phyloP scores from a whole-genome alignment of 768 basidiomycete genomes.

The Kwoniella sp. region DNA sequence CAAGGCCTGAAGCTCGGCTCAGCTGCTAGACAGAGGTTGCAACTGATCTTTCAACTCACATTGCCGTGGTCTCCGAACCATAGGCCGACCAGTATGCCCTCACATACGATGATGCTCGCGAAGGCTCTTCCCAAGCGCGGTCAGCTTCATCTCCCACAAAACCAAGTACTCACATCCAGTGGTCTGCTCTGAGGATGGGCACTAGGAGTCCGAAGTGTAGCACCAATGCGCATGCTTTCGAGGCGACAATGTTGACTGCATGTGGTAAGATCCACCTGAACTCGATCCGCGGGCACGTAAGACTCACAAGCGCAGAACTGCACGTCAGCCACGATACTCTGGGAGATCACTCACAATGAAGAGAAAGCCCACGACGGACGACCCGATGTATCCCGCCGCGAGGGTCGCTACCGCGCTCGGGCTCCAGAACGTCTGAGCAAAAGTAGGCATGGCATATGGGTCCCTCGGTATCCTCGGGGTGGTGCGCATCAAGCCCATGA shows the following conservation, averaged over 20 bases:
- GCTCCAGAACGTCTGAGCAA: constrained; percentile 45
- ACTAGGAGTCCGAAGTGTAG: constrained; percentile 80
- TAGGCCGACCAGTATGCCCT: constrained; percentile 81
- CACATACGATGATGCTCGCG: constrained; percentile 71
- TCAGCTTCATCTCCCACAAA: not conserved
- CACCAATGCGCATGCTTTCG: constrained; percentile 87
- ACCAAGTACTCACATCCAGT: constrained; percentile 69
- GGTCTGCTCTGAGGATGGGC: constrained; percentile 77
- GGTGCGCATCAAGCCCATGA: constrained; percentile 40
- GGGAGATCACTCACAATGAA: constrained; percentile 40
- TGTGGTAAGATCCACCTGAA: not conserved
- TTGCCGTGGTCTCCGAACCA: constrained; percentile 93
- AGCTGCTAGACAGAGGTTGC: not conserved
- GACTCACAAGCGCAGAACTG: constrained; percentile 39
- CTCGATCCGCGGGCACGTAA: not conserved
- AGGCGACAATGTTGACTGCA: constrained; percentile 67
- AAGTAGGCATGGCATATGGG: constrained; percentile 44
- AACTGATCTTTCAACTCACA: constrained; percentile 39
- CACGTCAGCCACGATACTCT: not conserved
- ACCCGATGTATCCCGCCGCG: constrained; percentile 45
- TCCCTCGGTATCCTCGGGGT: constrained; percentile 33
- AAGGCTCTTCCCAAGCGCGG: constrained; percentile 63
- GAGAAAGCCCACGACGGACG: constrained; percentile 42
- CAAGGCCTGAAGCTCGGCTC: constrained; percentile 20
- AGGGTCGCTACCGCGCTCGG: constrained; percentile 41